These are phyloP conservation scores for Starmerella sp. DNA, from an alignment of 805 yeast genomes.

Conservation along the genomic window DNA sequence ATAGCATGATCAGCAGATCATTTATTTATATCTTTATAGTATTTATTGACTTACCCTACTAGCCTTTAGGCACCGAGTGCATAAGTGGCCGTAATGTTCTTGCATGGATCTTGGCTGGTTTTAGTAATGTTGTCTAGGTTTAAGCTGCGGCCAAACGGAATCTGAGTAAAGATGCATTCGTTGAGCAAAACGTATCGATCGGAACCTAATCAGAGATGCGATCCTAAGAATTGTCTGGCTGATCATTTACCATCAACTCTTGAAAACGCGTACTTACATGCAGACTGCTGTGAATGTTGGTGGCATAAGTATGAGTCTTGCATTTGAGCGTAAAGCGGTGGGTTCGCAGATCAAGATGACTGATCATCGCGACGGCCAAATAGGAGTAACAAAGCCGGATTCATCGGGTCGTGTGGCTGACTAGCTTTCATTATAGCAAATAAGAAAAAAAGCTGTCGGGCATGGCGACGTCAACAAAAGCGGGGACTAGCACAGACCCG, in stretches of 20 bases:
- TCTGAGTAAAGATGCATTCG: too few relatives aligned
- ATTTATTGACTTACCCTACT: background rate
- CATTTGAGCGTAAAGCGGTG: background rate
- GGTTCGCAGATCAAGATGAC: background rate
- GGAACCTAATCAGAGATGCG: too few relatives aligned
- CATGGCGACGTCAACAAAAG: background rate
- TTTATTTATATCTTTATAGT: background rate
- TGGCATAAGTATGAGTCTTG: too few relatives aligned
- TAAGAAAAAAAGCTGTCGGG: background rate
- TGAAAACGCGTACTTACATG: too few relatives aligned
- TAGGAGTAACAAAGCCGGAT: background rate
- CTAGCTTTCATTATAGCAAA: background rate
- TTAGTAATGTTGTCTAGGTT: background rate
- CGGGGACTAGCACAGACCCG: background rate
- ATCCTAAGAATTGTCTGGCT: too few relatives aligned
- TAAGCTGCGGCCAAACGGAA: background rate
- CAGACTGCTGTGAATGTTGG: too few relatives aligned
- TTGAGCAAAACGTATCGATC: too few relatives aligned
- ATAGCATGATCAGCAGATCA: constrained; percentile 1
- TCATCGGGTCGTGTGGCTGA: background rate
- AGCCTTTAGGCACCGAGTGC: background rate
- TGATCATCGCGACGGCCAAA: background rate
- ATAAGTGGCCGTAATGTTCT: background rate
- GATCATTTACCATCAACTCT: too few relatives aligned
- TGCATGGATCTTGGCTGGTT: background rate